Evolutionary conservation across 1,139 yeast genomes (phyloP).

Genomic region (Geotrichum cucujoidarum): DNA sequence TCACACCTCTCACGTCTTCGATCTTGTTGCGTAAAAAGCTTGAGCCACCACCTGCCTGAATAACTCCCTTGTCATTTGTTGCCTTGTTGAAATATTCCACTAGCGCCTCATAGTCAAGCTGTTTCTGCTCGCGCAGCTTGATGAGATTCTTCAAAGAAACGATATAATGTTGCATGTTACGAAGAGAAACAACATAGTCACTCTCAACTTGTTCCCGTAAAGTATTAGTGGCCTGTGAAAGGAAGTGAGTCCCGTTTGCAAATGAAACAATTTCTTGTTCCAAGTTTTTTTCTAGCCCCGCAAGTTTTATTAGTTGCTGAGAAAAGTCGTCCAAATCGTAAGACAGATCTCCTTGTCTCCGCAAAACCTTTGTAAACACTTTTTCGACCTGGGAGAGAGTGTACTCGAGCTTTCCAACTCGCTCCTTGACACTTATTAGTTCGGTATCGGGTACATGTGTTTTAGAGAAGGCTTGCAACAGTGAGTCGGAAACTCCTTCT

Average conservation of each 20-base stretch:
- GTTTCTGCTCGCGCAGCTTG: constrained; percentile 84
- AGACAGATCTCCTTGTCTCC: constrained; percentile 67
- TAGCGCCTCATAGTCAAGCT: constrained; percentile 81
- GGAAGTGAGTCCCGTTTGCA: constrained; percentile 48
- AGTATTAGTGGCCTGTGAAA: constrained; percentile 44
- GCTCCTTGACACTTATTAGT: constrained; percentile 76
- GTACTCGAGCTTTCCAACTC: constrained; percentile 77
- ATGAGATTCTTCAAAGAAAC: constrained; percentile 68
- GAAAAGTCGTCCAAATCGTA: constrained; percentile 70
- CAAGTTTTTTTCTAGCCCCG: constrained; percentile 47
- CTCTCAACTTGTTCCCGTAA: constrained; percentile 68
- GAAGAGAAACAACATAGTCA: constrained; percentile 72
- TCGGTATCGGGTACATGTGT: constrained; percentile 70
- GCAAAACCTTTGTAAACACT: constrained; percentile 66
- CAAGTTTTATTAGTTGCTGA: constrained; percentile 62
- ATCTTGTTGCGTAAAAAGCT: constrained; percentile 51
- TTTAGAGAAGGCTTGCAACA: constrained; percentile 86
- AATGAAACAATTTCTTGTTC: constrained; percentile 52
- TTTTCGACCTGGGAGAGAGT: constrained; percentile 74
- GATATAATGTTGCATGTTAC: constrained; percentile 84
- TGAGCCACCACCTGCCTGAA: constrained; percentile 55
- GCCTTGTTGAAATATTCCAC: constrained; percentile 74
- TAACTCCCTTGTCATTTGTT: constrained; percentile 55
- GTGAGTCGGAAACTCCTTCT: constrained; percentile 73
- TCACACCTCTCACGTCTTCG: constrained; percentile 57